These are phyloP conservation scores for Cladosporium austrohemisphaericum DNA, from an alignment of 2,329 filamentous ascomycete genomes.

Conservation along the genomic window DNA sequence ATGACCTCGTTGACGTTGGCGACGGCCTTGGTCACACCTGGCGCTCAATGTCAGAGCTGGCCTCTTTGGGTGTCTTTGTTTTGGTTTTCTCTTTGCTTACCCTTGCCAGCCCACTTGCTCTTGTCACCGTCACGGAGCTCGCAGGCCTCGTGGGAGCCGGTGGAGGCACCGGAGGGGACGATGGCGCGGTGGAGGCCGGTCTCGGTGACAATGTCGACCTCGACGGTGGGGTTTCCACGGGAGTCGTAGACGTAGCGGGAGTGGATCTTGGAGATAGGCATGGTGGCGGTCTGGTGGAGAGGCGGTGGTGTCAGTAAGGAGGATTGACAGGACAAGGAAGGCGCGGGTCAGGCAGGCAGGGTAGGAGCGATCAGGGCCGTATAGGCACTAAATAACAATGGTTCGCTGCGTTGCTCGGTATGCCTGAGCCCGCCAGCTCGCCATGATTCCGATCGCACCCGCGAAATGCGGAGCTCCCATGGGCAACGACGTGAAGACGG, in stretches of 20 bases:
- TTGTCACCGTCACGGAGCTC: constrained; percentile 54
- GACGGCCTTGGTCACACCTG: constrained; percentile 53
- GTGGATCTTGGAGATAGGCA: constrained; percentile 64
- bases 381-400: background rate
- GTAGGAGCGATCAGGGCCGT: background rate
- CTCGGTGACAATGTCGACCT: constrained; percentile 95
- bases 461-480: constrained; percentile 15
- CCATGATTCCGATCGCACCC: constrained; percentile 6
- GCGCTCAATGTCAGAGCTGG: background rate
- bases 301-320: background rate
- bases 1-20: constrained; percentile 54
- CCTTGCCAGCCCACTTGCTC: constrained; percentile 53
- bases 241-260: constrained; percentile 91
- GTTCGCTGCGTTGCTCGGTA: background rate
- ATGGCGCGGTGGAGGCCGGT: constrained; percentile 96
- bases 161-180: constrained; percentile 93
- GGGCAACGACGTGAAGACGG: constrained; percentile 12
- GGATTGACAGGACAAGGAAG: background rate
- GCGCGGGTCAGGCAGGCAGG: background rate
- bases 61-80: background rate
- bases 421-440: no score
- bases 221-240: constrained; percentile 95
- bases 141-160: constrained; percentile 57
- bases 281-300: constrained; percentile 48
- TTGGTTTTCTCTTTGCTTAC: constrained; percentile 26